These are phyloP conservation scores for Boletus insuetus DNA, from an alignment of 768 basidiomycete species.

Conservation along the genomic window DNA sequence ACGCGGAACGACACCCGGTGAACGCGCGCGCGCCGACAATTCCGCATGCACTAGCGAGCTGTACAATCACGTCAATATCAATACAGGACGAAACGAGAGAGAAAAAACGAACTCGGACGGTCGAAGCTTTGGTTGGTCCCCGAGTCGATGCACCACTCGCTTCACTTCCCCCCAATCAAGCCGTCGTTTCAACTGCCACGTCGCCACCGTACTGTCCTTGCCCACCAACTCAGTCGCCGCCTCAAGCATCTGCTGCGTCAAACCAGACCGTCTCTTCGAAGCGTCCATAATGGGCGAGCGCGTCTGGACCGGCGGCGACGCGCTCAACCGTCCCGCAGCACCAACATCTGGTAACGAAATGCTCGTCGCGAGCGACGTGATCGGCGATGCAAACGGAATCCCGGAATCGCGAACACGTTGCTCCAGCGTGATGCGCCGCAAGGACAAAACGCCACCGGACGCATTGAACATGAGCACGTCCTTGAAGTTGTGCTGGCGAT, in stretches of 20 bases:
- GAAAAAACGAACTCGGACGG: too few species aligned
- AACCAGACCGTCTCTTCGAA: conserved; percentile 28
- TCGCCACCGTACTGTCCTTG: conserved; percentile 21
- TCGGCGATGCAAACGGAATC: conserved; percentile 27
- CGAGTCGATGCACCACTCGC: conserved; percentile 15
- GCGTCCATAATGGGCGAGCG: conserved; percentile 27
- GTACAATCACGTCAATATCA: conserved; percentile 13
- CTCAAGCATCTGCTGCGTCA: conserved; percentile 36
- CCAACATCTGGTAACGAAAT: conserved; percentile 60
- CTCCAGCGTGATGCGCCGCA: conserved; percentile 54
- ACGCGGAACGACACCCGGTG: conserved; percentile 53
- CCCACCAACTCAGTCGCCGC: conserved; percentile 35
- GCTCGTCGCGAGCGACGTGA: conserved; percentile 45
- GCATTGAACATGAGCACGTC: conserved; percentile 72
- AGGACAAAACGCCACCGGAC: conserved; percentile 48
- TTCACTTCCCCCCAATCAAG: conserved; percentile 33
- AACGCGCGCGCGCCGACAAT: too few species aligned
- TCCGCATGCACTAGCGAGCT: too few species aligned
- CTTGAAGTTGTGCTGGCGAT: conserved; percentile 49
- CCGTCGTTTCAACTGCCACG: too few species aligned
- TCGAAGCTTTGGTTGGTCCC: conserved; percentile 20
- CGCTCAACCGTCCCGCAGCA: conserved; percentile 37
- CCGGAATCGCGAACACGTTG: conserved; percentile 23
- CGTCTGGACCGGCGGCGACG: conserved; percentile 23
- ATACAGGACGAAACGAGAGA: too few species aligned